Evolutionary conservation across 1,284 basidiomycete species (phyloP).

Genomic region (Gastroboletus turbinatus): DNA sequence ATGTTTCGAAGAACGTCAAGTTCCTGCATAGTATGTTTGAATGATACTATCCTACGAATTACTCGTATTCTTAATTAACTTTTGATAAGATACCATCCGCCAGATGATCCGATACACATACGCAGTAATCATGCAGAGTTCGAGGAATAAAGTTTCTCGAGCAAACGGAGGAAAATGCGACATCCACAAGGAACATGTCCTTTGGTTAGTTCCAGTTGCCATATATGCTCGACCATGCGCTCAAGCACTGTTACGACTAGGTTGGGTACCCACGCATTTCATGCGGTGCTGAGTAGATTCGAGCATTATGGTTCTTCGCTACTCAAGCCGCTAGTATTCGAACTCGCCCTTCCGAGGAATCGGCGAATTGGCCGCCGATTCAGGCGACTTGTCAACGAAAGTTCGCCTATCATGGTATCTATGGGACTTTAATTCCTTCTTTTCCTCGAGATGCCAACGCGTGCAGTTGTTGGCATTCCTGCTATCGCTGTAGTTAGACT

Average conservation of each 20-base stretch:
- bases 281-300: slow-evolving; percentile 56
- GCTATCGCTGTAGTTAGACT: neutral
- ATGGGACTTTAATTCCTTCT: slow-evolving; percentile 22
- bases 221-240: neutral
- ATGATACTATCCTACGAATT: slow-evolving; percentile 5
- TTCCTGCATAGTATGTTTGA: slow-evolving; percentile 55
- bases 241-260: slow-evolving; percentile 40
- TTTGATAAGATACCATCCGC: slow-evolving; percentile 50
- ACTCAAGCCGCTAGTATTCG: slow-evolving; percentile 48
- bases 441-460: neutral
- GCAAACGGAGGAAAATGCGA: slow-evolving; percentile 38
- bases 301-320: slow-evolving; percentile 47
- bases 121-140: slow-evolving; percentile 50
- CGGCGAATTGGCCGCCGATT: slow-evolving; percentile 45
- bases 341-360: slow-evolving; percentile 48
- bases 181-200: slow-evolving; percentile 51
- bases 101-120: slow-evolving; percentile 60
- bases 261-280: slow-evolving; percentile 81
- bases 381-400: slow-evolving; percentile 48
- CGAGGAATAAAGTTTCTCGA: slow-evolving; percentile 44
- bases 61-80: neutral
- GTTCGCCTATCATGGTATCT: slow-evolving; percentile 32
- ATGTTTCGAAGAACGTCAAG: slow-evolving; percentile 41
- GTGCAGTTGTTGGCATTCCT: neutral
- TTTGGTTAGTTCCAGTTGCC: slow-evolving; percentile 53